phyloP scores from a whole-genome alignment of 2,329 filamentous ascomycete species.

The Coniochaeta hoffmannii region DNA sequence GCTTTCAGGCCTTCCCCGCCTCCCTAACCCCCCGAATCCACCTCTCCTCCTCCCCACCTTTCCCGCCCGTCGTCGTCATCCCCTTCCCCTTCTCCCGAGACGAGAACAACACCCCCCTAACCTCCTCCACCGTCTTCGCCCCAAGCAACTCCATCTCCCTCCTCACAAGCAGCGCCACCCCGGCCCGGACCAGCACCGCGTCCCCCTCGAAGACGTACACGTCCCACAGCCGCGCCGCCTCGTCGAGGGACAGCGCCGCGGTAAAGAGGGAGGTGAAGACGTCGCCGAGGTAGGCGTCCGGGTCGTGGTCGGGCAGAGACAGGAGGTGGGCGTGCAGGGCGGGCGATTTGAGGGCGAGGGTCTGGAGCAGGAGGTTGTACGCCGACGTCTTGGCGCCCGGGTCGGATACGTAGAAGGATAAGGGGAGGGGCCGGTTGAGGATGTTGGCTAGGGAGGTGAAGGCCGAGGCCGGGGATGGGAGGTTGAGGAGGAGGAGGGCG shows the following conservation, averaged over 20 bases:
- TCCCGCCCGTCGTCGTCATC: conserved; percentile 28
- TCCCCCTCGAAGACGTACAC: conserved; percentile 80
- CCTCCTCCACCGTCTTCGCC: conserved; percentile 34
- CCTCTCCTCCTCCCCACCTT: conserved; percentile 39
- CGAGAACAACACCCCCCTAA: conserved; percentile 29
- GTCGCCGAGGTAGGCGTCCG: conserved; percentile 48
- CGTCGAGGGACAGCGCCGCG: conserved; percentile 55
- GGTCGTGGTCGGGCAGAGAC: conserved; percentile 34
- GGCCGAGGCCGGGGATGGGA: conserved; percentile 52
- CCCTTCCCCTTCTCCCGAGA: conserved; percentile 10
- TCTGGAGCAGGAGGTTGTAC: conserved; percentile 62
- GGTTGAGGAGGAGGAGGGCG: conserved; percentile 64
- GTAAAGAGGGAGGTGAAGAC: conserved; percentile 62
- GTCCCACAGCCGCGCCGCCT: conserved; percentile 70
- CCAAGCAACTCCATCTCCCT: conserved; percentile 45
- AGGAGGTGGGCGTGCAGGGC: conserved; percentile 58
- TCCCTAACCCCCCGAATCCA: conserved; percentile 33
- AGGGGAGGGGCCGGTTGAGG: conserved; percentile 65
- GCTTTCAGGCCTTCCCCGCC: conserved; percentile 24
- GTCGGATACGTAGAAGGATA: conserved; percentile 70
- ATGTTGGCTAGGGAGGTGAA: conserved; percentile 71
- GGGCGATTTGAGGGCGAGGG: conserved; percentile 56
- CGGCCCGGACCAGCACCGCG: conserved; percentile 60
- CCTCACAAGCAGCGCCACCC: conserved; percentile 56
- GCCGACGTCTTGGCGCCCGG: conserved; percentile 59